Evolutionary conservation across 2,329 filamentous ascomycete species (phyloP), one percentile per base, ranked within the genome.

Genomic region (Penicillium sp.): DNA sequence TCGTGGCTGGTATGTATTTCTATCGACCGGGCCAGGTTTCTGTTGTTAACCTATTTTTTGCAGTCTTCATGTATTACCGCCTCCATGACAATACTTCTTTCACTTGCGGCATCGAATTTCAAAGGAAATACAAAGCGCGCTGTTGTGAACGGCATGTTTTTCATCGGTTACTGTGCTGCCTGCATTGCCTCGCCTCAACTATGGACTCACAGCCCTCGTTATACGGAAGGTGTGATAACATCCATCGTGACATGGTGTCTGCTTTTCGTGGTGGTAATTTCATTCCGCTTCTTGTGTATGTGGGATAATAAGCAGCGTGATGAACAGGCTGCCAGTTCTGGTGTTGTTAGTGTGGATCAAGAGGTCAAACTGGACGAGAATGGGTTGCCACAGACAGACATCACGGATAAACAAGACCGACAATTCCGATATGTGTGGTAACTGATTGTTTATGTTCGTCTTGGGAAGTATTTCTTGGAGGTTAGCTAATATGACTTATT

Each of bases 51-150:
- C 5, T 6, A 1, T 15, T 19, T 3, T n/a, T 38, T 15, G 4
- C 38, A 75, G 68, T 72, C 77, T 27, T 79, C 77, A 1, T 77
- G 75, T 53, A 79, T 80, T 57, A 77, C 77, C 9, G 70, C 75
- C 29, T 66, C 72, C 33, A 76, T 75, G 75, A 76, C 74, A 4
- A 75, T 79, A 23, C 70, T 79, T 1, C 71, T 81, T 9, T 77
- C 72, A 1, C 72, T 82, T 1, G 73, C 71, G 1, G 79, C 79
- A 0, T 82, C 79, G 3, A 82, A 82, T 54, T 74, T 82, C 27
- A 79, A 81, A 51, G 80, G 81, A 0, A 82, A 82, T 64, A 82
- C 80, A 1, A 83, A 82, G 62, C 76, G 77, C 4, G 70, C 79
- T 9, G 70, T 78, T 3, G 76, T 80, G 29, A 81, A 77, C 50